Conservation (phyloP, 2,329 filamentous ascomycete genomes). For the Cercospora sojina region DNA sequence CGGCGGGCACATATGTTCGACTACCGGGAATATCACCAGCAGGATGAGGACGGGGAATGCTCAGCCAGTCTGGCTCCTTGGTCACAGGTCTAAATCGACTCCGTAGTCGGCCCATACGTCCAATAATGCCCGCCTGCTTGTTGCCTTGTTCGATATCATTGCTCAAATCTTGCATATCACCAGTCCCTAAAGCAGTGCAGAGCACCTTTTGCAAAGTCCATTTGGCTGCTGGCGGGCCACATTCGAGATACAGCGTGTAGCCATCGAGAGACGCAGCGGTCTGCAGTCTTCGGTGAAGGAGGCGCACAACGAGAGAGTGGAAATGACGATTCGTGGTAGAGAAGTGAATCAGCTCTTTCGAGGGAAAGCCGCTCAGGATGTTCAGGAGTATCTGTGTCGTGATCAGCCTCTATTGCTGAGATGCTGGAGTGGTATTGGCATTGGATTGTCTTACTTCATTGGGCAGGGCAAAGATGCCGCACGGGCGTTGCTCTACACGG, state of each 20-base stretch:
- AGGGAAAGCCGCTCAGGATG: slow-evolving; percentile 45
- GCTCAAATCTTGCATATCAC: slow-evolving; percentile 51
- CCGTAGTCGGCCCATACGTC: slow-evolving; percentile 61
- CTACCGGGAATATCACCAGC: slow-evolving; percentile 51
- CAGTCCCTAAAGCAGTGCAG: slow-evolving; percentile 66
- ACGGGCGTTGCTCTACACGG: slow-evolving; percentile 11
- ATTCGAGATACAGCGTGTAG: slow-evolving; percentile 72
- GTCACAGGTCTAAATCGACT: slow-evolving; percentile 67
- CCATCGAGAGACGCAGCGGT: slow-evolving; percentile 57
- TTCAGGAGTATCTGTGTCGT: slow-evolving; percentile 43
- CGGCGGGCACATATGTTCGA: slow-evolving; percentile 38
- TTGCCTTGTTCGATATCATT: slow-evolving; percentile 39
- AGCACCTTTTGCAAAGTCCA: slow-evolving; percentile 67
- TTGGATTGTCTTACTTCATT: slow-evolving; percentile 33
- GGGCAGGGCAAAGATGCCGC: slow-evolving; percentile 34
- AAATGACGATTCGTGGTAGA: slow-evolving; percentile 62
- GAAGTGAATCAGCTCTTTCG: slow-evolving; percentile 51
- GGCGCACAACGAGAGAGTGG: slow-evolving; percentile 60
- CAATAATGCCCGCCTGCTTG: slow-evolving; percentile 42
- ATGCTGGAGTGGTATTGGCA: neutral
- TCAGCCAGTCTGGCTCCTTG: slow-evolving; percentile 49
- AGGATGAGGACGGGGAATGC: slow-evolving; percentile 42
- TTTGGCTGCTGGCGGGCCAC: slow-evolving; percentile 70
- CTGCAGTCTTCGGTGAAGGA: slow-evolving; percentile 64
- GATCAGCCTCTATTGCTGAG: slow-evolving; percentile 16